Base-by-base conservation (phyloP, 2,329 filamentous ascomycete genomes). In the Aspergillus japonicus region DNA sequence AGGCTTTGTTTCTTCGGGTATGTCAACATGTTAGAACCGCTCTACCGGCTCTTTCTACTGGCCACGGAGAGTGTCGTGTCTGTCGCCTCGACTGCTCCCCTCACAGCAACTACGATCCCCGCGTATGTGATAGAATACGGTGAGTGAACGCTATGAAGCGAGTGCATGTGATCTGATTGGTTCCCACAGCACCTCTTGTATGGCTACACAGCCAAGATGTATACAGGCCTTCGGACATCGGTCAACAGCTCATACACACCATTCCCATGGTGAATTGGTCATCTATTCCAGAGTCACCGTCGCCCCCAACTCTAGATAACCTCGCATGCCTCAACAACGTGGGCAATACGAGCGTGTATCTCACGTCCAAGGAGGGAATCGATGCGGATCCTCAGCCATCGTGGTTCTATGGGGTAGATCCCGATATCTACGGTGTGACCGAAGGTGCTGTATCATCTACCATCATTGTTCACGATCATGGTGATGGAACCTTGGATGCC, bases 391-490 rank as follows among this genome's bases (percentile, higher is more conserved):
- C 75, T 3, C 68, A 76, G 7, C 81, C 81, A 3, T 47, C 69
- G 8, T 85, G 80, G 80, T 76, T 84, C 48, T 66, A 78, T 31
- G 87, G 87, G 21, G 80, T 83, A 0, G 76, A 73, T 6, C 86
- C 87, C 0, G 78, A 85, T 66, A 67, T 67, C 8, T 71, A 73
- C 5, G 84, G 85, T 6, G 78, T 81, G 58, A 87, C 82, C 0
- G 70, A 78, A 1, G 75, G 78, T 42, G 82, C 82, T 2, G 77
- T 79, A 3, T 81, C 80, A 4, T 79, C 79, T 42, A 78, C 79
- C 0, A 80, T 89, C 33, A 82, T 90, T 21, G 79, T 87, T 4
- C 83, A 81, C 57, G 80, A 87, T 64, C 85, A 86, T 60, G 82
- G 81, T 0, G 74, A 80, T 54, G 73, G 78, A 24, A 77, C 75